Evolutionary conservation across 441 rosid genomes (phyloP), one percentile per base, ranked within the genome.

Genomic region (Rhodomyrtus psidioides): DNA sequence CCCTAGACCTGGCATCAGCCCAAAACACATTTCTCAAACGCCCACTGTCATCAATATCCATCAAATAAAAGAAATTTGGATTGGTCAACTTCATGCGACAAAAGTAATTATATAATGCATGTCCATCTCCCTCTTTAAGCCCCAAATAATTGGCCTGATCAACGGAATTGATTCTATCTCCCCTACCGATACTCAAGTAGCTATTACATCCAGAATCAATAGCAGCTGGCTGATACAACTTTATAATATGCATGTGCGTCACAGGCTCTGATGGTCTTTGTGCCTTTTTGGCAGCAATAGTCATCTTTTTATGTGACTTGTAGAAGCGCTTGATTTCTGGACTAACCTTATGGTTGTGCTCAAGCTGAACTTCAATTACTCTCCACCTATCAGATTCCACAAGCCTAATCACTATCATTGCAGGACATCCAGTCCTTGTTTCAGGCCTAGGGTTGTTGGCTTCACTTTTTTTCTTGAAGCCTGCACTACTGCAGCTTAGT

Each of bases 341-440:
- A 86, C 87, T 92, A 53, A 91, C 92, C 14, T 85, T 85, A 88
- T 92, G 94, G 84, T 93, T 93, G 88, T 93, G 95, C 54, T 87
- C 88, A 83, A 92, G 93, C 93, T 89, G 90, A 81, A 90, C 90
- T 85, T 93, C 92, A 86, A 92, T 91, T 62, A 92, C 87, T 87
- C 92, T 89, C 94, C 94, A 93, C 88, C 91, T 90, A 83, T 87
- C 89, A 42, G 91, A 91, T 87, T 93, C 94, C 82, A 91, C 81
- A 17, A 93, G 91, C 91, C 89, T 89, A 84, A 93, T 89, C 83
- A 90, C 88, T 53, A 92, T 86, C 93, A 92, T 93, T 44, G 91
- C 94, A 70, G 92, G 93, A 85, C 93, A 93, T 59, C 94, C 92
- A 51, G 94, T 93, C 86, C 94, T 92, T 55, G 94, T 92, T 88